These are phyloP conservation scores for Leptographium lundbergii DNA, from an alignment of 2,329 filamentous ascomycete genomes.

Conservation along the genomic window DNA sequence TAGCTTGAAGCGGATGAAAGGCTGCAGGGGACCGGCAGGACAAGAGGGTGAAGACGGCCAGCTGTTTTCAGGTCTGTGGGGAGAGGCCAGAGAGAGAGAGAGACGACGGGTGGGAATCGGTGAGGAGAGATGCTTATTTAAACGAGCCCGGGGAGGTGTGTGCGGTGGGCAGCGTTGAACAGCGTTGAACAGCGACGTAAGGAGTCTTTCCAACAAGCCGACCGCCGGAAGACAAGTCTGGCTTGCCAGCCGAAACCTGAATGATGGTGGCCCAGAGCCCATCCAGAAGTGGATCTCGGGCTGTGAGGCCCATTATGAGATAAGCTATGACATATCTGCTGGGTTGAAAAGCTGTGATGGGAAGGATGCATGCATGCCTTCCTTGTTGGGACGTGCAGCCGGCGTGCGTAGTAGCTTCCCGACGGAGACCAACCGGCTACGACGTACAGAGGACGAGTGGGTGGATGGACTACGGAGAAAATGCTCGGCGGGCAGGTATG, in stretches of 20 bases:
- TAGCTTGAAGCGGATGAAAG: neutral
- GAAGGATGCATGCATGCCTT: neutral
- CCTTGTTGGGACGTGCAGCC: neutral
- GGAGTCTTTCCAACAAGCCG: neutral
- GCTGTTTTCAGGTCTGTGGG: neutral
- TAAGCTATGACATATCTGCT: neutral
- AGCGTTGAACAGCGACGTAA: neutral
- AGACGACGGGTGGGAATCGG: neutral
- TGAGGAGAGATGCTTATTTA: neutral
- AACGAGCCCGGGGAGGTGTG: neutral
- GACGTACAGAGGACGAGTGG: neutral
- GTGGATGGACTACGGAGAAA: neutral
- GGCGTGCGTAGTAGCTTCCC: neutral
- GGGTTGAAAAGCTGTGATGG: neutral
- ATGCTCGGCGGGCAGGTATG: neutral
- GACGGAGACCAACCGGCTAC: neutral
- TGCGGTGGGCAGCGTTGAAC: neutral
- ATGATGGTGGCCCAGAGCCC: neutral
- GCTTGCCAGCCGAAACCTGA: neutral
- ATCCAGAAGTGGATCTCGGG: neutral
- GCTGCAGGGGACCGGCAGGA: neutral
- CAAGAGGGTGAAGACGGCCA: neutral
- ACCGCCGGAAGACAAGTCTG: constrained; percentile 2
- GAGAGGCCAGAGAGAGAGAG: neutral
- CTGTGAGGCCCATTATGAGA: neutral